phyloP scores from a whole-genome alignment of 176 grass and related monocot genomes.

The Oryza punctata region DNA sequence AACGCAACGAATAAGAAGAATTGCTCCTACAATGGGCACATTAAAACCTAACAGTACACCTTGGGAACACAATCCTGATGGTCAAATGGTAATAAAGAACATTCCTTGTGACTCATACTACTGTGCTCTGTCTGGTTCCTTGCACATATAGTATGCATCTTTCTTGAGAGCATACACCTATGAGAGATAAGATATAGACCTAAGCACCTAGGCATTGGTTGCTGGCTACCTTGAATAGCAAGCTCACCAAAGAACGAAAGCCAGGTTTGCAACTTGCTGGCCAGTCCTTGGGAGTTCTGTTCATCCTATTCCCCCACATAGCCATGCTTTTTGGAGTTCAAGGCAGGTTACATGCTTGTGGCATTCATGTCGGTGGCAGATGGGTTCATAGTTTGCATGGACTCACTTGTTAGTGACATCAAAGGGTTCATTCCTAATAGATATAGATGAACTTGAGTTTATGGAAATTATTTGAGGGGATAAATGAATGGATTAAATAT shows the following conservation, averaged over 20 bases:
- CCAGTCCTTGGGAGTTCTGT: not conserved
- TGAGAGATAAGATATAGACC: constrained; percentile 31
- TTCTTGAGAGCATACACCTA: constrained; percentile 31
- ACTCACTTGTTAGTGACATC: not conserved
- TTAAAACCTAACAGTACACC: constrained; percentile 24
- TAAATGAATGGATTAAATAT: too few species aligned
- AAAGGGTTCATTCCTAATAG: too few species aligned
- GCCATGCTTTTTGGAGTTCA: not conserved
- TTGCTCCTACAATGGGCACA: constrained; percentile 36
- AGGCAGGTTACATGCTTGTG: not conserved
- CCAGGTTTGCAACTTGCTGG: not conserved
- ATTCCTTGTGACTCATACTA: constrained; percentile 14
- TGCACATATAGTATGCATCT: constrained; percentile 31
- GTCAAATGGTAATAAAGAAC: constrained; percentile 25
- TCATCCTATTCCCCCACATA: not conserved
- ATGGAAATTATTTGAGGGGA: too few species aligned
- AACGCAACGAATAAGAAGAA: not conserved
- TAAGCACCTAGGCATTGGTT: constrained; percentile 20
- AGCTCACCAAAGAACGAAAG: constrained; percentile 36
- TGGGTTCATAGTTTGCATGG: too few species aligned
- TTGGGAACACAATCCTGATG: not conserved
- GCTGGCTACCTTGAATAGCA: constrained; percentile 35
- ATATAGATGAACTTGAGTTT: too few species aligned
- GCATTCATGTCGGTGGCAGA: not conserved
- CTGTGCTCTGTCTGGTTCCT: constrained; percentile 18